phyloP scores from a whole-genome alignment of 495 filamentous ascomycete species.

The Cudoniella acicularis region DNA sequence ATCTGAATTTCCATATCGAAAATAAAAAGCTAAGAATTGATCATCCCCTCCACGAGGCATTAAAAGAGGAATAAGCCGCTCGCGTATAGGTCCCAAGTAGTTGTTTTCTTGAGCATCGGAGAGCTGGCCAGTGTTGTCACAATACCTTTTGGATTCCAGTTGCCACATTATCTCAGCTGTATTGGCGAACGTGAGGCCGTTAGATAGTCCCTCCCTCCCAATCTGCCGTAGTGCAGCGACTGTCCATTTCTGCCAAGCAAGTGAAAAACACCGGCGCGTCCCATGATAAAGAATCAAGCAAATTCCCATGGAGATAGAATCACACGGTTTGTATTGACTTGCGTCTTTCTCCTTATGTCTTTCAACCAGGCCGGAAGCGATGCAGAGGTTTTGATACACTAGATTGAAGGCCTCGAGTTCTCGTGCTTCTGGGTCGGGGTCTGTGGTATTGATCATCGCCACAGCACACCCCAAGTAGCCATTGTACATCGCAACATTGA shows the following conservation, averaged over 20 bases:
- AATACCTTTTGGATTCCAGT: background rate
- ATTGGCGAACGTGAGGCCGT: slow-evolving; percentile 9
- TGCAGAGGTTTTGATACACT: slow-evolving; percentile 15
- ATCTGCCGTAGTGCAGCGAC: slow-evolving; percentile 1
- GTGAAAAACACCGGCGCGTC: slow-evolving; percentile 10
- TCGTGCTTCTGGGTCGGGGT: background rate
- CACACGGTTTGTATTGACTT: slow-evolving; percentile 13
- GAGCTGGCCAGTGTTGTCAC: background rate
- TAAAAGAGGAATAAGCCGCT: slow-evolving; percentile 9
- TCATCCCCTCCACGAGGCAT: slow-evolving; percentile 12
- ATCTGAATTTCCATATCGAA: background rate
- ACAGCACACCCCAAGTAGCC: slow-evolving; percentile 10
- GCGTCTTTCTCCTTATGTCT: background rate
- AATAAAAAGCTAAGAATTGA: background rate
- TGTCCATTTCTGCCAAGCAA: slow-evolving; percentile 11
- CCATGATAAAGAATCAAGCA: slow-evolving; percentile 10
- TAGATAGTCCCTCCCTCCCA: slow-evolving; percentile 11
- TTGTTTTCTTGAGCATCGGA: background rate
- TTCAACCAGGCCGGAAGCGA: slow-evolving; percentile 7
- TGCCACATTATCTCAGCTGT: slow-evolving; percentile 7
- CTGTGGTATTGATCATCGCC: slow-evolving; percentile 11
- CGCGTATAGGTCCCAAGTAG: slow-evolving; percentile 6
- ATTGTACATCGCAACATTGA: slow-evolving; percentile 17
- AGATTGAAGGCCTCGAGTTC: slow-evolving; percentile 13
- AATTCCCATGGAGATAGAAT: slow-evolving; percentile 12